Conservation (phyloP, 176 grass and related monocot genomes). For the Rhipidocladum racemiflorum region DNA sequence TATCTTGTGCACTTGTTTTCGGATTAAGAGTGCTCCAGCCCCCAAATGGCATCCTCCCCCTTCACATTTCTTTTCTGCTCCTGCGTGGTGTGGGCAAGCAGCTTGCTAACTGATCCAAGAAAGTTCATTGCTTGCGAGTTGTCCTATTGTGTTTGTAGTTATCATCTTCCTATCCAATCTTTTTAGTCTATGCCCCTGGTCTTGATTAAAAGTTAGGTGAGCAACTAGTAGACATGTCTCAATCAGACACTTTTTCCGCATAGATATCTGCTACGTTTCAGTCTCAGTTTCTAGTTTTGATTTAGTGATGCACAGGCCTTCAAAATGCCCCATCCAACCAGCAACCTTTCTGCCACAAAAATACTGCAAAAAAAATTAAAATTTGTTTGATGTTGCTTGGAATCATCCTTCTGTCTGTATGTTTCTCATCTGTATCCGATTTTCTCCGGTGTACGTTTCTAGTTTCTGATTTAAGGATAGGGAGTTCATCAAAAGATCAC, state of each 20-base stretch:
- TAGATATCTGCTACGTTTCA: conserved; percentile 23
- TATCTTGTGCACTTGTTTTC: conserved; percentile 23
- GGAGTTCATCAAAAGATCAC: conserved; percentile 34
- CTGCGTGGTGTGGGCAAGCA: conserved; percentile 25
- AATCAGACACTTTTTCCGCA: not conserved
- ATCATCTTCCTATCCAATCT: not conserved
- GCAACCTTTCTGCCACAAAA: conserved; percentile 21
- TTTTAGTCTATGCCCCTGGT: conserved; percentile 1
- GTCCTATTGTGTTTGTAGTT: conserved; percentile 17
- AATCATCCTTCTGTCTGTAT: not conserved
- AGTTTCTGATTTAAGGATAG: conserved; percentile 36
- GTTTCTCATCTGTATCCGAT: not conserved
- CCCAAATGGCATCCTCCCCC: conserved; percentile 5
- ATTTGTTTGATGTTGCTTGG: not conserved
- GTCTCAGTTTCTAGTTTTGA: conserved; percentile 27
- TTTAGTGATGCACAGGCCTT: conserved; percentile 22
- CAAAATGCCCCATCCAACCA: conserved; percentile 20
- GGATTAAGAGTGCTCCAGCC: not conserved
- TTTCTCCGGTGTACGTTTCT: conserved; percentile 18
- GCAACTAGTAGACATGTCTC: conserved; percentile 23
- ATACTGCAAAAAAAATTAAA: not conserved
- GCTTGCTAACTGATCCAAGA: conserved; percentile 11
- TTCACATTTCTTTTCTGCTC: conserved; percentile 20
- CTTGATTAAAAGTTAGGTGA: conserved; percentile 23
- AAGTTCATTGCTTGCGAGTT: conserved; percentile 24